A percentile compares a stretch with the other conserved stretches of the same genome.
Evolutionary conservation across 352 stramenopile genomes (phyloP).

Genomic region (Phytophthora rubi): DNA sequence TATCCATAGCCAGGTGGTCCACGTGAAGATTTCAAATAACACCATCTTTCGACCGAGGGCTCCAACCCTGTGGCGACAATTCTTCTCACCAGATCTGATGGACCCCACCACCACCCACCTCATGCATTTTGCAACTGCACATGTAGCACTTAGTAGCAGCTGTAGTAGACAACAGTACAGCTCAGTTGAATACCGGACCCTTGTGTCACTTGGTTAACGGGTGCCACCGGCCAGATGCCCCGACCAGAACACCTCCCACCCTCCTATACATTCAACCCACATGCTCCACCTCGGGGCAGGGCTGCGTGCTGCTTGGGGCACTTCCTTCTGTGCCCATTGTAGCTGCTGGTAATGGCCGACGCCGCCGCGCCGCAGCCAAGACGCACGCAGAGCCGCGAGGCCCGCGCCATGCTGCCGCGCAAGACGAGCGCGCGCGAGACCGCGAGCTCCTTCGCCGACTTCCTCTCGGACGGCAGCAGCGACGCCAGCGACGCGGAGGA

Average conservation of each 20-base stretch:
- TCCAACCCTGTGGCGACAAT: conserved; percentile 49
- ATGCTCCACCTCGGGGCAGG: neutral
- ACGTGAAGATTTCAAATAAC: conserved; percentile 43
- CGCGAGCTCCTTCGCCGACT: conserved; percentile 41
- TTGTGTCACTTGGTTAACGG: neutral
- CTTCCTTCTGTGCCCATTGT: neutral
- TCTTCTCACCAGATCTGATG: conserved; percentile 50
- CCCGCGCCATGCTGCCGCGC: conserved; percentile 1
- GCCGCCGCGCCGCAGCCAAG: conserved; percentile 16
- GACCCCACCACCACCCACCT: conserved; percentile 18
- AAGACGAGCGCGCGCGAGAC: conserved; percentile 12
- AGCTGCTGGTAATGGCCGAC: conserved; percentile 15
- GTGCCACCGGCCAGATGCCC: conserved; percentile 20
- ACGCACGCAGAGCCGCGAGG: conserved; percentile 10
- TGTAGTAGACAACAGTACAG: neutral
- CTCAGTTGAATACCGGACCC: too few species aligned
- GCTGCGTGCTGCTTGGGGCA: neutral
- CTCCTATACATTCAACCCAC: neutral
- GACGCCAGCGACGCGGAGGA: conserved; percentile 1
- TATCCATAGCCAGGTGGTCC: conserved; percentile 16
- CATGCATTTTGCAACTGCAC: neutral
- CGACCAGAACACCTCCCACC: conserved; percentile 6
- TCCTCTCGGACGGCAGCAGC: conserved; percentile 49
- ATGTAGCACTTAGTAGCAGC: neutral
- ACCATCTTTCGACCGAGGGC: conserved; percentile 56